Evolutionary conservation across 192 early-diverging fungal species (phyloP).

Genomic region (Backusella tuberculispora): DNA sequence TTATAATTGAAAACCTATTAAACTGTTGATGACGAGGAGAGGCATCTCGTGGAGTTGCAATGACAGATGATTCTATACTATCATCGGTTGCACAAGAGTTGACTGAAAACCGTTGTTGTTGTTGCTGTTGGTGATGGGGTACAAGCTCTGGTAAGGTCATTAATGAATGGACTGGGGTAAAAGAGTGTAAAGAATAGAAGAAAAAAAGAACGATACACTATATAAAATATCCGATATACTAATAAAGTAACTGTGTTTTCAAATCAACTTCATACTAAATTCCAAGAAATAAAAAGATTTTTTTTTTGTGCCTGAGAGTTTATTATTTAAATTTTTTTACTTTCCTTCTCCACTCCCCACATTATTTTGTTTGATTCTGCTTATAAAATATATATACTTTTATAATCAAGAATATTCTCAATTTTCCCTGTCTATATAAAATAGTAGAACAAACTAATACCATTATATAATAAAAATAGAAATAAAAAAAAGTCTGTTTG

Average conservation of each 20-base stretch:
- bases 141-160: background rate
- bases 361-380: background rate
- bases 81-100: slow-evolving; percentile 33
- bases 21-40: slow-evolving; percentile 20
- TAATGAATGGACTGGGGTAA: slow-evolving; percentile 1
- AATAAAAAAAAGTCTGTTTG: too few species aligned
- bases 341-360: background rate
- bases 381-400: background rate
- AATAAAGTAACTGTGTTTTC: slow-evolving; percentile 3
- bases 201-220: background rate
- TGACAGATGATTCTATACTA: slow-evolving; percentile 24
- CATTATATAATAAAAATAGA: too few species aligned
- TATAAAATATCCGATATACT: slow-evolving; percentile 11
- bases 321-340: background rate
- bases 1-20: slow-evolving; percentile 25
- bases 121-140: background rate
- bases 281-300: background rate
- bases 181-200: slow-evolving; percentile 1
- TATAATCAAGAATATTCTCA: background rate
- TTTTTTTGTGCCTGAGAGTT: background rate
- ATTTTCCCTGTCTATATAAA: too few species aligned
- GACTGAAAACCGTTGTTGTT: slow-evolving; percentile 10
- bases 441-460: background rate
- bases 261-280: background rate
- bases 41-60: slow-evolving; percentile 27